Evolutionary conservation across 1,284 basidiomycete genomes (phyloP), one percentile per base, ranked within the genome.

Genomic region (Amylostereum chailletii): DNA sequence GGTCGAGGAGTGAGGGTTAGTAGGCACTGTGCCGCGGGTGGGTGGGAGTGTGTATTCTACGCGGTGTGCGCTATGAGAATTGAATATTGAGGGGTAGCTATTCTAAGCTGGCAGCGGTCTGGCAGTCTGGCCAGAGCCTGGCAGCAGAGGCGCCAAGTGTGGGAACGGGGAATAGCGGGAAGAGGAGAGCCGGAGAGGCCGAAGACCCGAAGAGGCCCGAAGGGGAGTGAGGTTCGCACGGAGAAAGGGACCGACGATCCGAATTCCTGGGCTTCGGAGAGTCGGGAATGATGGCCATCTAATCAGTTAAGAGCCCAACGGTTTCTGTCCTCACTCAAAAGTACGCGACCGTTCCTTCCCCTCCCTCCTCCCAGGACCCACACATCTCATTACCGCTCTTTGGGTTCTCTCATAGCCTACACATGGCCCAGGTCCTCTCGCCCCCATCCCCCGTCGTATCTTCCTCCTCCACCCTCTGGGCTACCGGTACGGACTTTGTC

Each of bases 391-490:
- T 34, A 19, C 19, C 19, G 19, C 19, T 19, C 19, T 19, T 19
- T 19, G 19, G 19, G 19, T 19, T 19, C 19, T 19, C 19, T 19
- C 19, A 19, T 19, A 19, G 32, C 19, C 45, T 46, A 32, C 42
- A 32, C 33, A 43, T 43, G 29, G 37, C 26, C 26, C 37, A 46
- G 37, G 37, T 34, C 27, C 45, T 37, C 32, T 32, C 45, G 27
- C 37, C 38, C 38, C 37, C 49, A 47, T 19, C 19, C 19, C 19
- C 19, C 19, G 19, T 19, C 19, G 19, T 19, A 19, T 60, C 63
- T 10, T 68, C 72, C 19, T 75, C 79, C 9, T 65, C 75, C 4
- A 77, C 73, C 5, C 64, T 77, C 49, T 77, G 76, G 76, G 76
- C 76, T 34, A 74, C 73, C 61, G 74, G 76, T 75, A 62, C 37